phyloP scores from a whole-genome alignment of 2,329 filamentous ascomycete species.

The Aspergillus brasiliensis region DNA sequence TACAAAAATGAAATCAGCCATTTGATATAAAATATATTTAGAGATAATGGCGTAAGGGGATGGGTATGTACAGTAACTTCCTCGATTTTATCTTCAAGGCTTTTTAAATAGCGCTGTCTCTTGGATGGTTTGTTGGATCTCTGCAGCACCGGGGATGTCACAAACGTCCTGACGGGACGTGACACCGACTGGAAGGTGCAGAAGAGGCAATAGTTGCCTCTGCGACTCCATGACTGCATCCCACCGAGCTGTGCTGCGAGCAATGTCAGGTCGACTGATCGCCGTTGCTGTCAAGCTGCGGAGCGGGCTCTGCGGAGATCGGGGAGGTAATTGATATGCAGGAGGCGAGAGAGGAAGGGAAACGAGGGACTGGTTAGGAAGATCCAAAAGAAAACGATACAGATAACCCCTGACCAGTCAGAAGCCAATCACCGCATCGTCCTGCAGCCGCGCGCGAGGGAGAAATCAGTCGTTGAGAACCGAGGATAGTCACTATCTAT shows the following conservation, averaged over 20 bases:
- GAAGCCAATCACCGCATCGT: not conserved
- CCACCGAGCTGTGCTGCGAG: conserved; percentile 18
- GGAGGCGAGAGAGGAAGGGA: not conserved
- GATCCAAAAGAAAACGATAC: not conserved
- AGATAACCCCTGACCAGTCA: too few species aligned
- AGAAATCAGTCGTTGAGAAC: too few species aligned
- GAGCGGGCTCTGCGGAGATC: not conserved
- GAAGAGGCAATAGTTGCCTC: conserved; percentile 44
- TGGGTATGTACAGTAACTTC: too few species aligned
- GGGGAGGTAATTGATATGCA: not conserved
- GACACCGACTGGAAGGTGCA: conserved; percentile 40
- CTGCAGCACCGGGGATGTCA: conserved; percentile 32
- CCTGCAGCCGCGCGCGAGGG: not conserved
- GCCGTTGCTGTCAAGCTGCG: not conserved
- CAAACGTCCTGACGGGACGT: conserved; percentile 31
- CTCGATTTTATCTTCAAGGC: too few species aligned
- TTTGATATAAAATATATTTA: not conserved
- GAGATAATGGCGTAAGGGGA: too few species aligned
- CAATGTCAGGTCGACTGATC: not conserved
- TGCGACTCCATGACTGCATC: conserved; percentile 46
- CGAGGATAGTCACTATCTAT: too few species aligned
- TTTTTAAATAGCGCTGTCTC: not conserved
- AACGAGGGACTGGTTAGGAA: not conserved
- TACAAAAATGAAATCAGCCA: not conserved
- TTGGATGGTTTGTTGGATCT: not conserved